phyloP scores from a whole-genome alignment of 1,284 basidiomycete genomes.

The Lentinus polychrous region DNA sequence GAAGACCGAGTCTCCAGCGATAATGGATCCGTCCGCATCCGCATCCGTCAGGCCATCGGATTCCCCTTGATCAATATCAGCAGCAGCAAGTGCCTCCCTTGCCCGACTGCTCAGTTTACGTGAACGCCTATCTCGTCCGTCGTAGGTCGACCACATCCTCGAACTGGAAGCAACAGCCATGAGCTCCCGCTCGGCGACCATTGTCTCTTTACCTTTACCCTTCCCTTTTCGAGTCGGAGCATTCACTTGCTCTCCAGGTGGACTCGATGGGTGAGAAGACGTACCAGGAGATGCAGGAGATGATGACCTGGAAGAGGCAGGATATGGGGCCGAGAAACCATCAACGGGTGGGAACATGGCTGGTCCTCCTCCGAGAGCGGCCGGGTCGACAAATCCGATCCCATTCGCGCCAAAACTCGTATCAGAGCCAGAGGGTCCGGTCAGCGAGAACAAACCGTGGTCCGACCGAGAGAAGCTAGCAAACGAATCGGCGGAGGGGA shows the following conservation, averaged over 20 bases:
- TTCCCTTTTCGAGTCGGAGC: slow-evolving; percentile 10
- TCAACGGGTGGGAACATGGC: no score
- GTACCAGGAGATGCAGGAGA: no score
- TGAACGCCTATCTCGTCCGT: neutral
- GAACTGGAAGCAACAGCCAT: neutral
- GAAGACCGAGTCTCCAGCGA: no score
- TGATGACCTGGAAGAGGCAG: no score
- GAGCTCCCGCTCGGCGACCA: slow-evolving; percentile 6
- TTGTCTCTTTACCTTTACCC: slow-evolving; percentile 10
- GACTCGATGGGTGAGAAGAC: no score
- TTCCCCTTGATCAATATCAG: neutral
- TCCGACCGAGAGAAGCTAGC: no score
- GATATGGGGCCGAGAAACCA: no score
- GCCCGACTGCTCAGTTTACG: neutral
- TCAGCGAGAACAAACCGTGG: no score
- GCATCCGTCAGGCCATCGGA: neutral
- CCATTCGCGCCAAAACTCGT: neutral
- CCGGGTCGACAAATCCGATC: neutral
- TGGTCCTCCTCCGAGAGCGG: neutral
- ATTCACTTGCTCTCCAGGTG: no score
- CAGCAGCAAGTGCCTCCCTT: neutral
- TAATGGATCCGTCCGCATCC: neutral
- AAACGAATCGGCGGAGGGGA: no score
- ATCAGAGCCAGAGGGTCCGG: neutral
- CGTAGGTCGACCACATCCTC: neutral